Evolutionary conservation across 106 monocot species (phyloP), one percentile per base, ranked within the genome.

Genomic region (Platanthera guangdongensis): DNA sequence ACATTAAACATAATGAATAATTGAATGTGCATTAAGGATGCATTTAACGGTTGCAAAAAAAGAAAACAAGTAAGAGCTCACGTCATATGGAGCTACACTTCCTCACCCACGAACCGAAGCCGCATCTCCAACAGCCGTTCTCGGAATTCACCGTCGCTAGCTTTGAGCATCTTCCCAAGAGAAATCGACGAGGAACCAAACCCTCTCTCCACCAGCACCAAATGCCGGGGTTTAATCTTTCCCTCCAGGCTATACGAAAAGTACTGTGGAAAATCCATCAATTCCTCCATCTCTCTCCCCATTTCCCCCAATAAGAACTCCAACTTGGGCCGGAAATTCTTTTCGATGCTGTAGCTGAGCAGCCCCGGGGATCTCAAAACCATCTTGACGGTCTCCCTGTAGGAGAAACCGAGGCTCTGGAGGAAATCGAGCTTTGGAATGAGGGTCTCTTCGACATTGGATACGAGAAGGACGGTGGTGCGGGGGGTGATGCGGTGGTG

Each of bases 391-490:
- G 86, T 52, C 45, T 87, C 89, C 13, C 52, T n/a, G 64, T 76
- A 75, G 18, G 89, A 79, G 50, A 92, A 81, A 0, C 92, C 89
- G 3, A 87, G 78, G 52, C 67, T 60, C 63, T 79, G 84, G 15
- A 95, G 45, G 79, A 82, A 95, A 5, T 95, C 85, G 9, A 95
- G 75, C 77, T 92, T 91, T 55, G 94, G 94, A 47, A 91, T 73
- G 25, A 95, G 84, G 25, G 91, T 95, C 1, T 21, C 12, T 76
- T 95, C 92, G 15, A 95, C 92, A 75, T 81, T 67, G 73, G 92
- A 87, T 8, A 88, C 84, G 19, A 95, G 81, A 67, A 95, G 84
- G 15, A 94, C 84, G 21, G 89, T 75, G 73, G 91, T 89, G 30
- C 62, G 71, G 51, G 75, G 30, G 51, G 77, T 77, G 74, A 94